A percentile compares a stretch with the other conserved stretches of the same genome.
Conservation (phyloP, 345 rosid species). For the Gossypium australe region DNA sequence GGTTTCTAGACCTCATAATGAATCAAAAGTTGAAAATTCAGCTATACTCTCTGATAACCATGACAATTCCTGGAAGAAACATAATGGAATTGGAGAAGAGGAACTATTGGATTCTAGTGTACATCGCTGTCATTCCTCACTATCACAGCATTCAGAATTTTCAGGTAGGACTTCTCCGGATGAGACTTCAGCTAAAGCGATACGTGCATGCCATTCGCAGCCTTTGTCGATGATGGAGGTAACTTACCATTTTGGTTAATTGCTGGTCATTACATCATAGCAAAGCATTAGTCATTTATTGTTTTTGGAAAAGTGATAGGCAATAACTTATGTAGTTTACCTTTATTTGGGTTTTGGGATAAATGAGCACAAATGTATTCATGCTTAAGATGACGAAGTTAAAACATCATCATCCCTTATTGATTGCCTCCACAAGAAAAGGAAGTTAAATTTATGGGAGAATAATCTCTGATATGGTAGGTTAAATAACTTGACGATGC, state of each 20-base stretch:
- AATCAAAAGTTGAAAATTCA: constrained; percentile 40
- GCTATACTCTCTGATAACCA: constrained; percentile 31
- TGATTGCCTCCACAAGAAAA: background rate
- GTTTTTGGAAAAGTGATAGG: background rate
- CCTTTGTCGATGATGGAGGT: constrained; percentile 73
- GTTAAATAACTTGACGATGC: background rate
- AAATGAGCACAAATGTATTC: background rate
- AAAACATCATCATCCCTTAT: background rate
- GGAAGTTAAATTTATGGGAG: background rate
- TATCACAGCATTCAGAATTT: constrained; percentile 63
- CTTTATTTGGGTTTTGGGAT: background rate
- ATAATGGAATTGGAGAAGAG: constrained; percentile 33
- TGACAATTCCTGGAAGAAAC: constrained; percentile 31
- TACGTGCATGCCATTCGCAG: constrained; percentile 75
- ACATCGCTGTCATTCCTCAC: constrained; percentile 67
- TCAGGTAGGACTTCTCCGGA: constrained; percentile 42
- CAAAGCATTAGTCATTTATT: constrained; percentile 5
- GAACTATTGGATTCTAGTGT: constrained; percentile 45
- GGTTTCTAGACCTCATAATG: constrained; percentile 33
- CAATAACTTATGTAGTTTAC: background rate
- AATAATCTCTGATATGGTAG: background rate
- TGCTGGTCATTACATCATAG: background rate
- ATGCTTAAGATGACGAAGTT: background rate
- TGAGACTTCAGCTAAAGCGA: constrained; percentile 51
- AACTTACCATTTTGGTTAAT: constrained; percentile 14